Evolutionary conservation across 2,329 filamentous ascomycete genomes (phyloP), one percentile per base, ranked within the genome.

Genomic region (Drechslerella dactyloides): DNA sequence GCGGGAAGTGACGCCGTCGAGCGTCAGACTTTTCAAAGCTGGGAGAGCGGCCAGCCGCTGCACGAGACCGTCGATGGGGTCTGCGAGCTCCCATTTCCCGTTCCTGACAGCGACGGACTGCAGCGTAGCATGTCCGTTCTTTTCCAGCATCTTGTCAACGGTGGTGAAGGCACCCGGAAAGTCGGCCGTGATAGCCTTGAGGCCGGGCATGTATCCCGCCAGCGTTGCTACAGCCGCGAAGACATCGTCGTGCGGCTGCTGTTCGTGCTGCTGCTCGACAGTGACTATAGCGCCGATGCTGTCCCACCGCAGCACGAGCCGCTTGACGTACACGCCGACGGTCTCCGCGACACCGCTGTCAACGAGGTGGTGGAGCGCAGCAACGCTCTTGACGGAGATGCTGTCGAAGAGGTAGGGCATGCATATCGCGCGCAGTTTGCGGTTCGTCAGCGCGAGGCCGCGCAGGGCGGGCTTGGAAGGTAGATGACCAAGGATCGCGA

Each of bases 371-470:
- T 60, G 13, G 2, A 70, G 30, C 3, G 50, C 35, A 1, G n/a
- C 3, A 4, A 44, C 5, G 8, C 46, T 59, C 17, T 55, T 70
- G 17, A 70, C 63, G 1, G 37, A 8, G 10, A 70, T 33, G 15
- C 53, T 57, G 54, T 70, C 66, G n/a, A 70, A 70, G 6, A 70
- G 48, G 17, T 64, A 56, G 13, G 66, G 66, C 3, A 21, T 11
- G 19, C 57, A 70, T 30, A 56, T 52, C 1, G 23, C 21, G 11
- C 66, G 48, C 4, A 64, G 30, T 4, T n/a, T 33, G 4, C 23
- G 48, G 17, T 40, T 54, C 2, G 54, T 27, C n/a, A 64, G 40
- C 1, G 66, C 63, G 7, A 70, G 48, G 21, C 50, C 64, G 44
- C 58, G 59, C 23, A 70, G 48, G 1, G 54, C 48, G 19, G 37